phyloP scores from a whole-genome alignment of 2,329 filamentous ascomycete genomes.

The Pyrenochaeta sp. region DNA sequence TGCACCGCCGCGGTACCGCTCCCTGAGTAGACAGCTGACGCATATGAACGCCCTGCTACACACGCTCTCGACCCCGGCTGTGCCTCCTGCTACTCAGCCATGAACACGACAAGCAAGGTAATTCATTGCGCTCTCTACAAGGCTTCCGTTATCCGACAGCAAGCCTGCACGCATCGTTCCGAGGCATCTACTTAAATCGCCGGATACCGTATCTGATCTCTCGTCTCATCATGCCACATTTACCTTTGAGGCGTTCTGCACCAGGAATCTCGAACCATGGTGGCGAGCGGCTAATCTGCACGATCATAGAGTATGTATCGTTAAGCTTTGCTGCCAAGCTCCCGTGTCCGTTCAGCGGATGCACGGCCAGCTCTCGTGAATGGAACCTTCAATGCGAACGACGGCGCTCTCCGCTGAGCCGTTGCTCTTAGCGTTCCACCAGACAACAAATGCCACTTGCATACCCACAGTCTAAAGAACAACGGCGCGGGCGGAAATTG shows the following conservation, averaged over 20 bases:
- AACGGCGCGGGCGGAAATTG: no score
- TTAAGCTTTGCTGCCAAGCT: constrained; percentile 22
- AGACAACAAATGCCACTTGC: no score
- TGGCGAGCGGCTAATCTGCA: constrained; percentile 18
- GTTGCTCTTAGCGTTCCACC: no score
- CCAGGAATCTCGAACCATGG: constrained; percentile 19
- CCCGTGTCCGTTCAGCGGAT: constrained; percentile 6
- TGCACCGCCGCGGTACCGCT: constrained; percentile 10
- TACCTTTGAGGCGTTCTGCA: constrained; percentile 13
- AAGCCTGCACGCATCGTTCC: constrained; percentile 12
- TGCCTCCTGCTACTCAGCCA: no score
- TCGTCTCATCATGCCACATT: constrained; percentile 13
- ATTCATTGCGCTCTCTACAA: constrained; percentile 7
- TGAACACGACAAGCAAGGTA: not conserved
- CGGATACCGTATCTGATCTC: constrained; percentile 1
- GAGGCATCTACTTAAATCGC: constrained; percentile 8
- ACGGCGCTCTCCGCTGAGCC: constrained; percentile 8
- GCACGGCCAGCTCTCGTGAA: constrained; percentile 12
- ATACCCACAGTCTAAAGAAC: no score
- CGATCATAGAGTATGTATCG: constrained; percentile 1
- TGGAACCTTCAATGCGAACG: constrained; percentile 11
- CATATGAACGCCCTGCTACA: constrained; percentile 9
- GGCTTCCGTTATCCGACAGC: constrained; percentile 9
- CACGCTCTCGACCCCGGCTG: no score
- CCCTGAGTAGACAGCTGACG: constrained; percentile 1